phyloP scores from a whole-genome alignment of 1,139 yeast genomes.

The Hyphopichia khmerensis region DNA sequence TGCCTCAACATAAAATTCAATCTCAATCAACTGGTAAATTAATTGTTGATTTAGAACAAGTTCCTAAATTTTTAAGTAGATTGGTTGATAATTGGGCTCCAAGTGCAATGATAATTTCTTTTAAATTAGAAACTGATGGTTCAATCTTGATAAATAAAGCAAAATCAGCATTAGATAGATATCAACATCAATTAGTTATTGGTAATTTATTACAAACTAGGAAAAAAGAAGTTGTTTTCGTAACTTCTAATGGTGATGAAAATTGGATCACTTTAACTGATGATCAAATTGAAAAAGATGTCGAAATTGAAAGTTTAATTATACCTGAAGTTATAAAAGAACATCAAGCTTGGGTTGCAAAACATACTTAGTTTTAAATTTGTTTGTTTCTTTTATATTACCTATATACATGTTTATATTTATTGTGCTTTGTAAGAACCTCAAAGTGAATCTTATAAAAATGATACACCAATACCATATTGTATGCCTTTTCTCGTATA shows the following conservation, averaged over 20 bases:
- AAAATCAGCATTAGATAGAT: conserved; percentile 71
- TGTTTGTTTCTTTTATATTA: background rate
- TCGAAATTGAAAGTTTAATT: conserved; percentile 73
- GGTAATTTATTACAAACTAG: conserved; percentile 92
- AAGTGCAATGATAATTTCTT: conserved; percentile 89
- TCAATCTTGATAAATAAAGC: conserved; percentile 73
- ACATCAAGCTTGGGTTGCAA: conserved; percentile 61
- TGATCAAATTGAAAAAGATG: conserved; percentile 33
- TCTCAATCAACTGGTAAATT: conserved; percentile 70
- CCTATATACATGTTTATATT: background rate
- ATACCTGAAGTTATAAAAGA: conserved; percentile 68
- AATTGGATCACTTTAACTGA: conserved; percentile 54
- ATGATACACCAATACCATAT: conserved; percentile 88
- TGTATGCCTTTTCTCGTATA: conserved; percentile 81
- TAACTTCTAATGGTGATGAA: conserved; percentile 46
- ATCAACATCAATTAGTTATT: conserved; percentile 90
- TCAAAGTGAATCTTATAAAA: too few relatives aligned
- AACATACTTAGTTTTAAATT: background rate
- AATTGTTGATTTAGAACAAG: conserved; percentile 86
- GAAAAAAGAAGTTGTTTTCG: conserved; percentile 85
- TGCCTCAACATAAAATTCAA: conserved; percentile 94
- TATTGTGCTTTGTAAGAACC: too few relatives aligned
- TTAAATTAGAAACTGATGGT: conserved; percentile 89
- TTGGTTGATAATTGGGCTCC: conserved; percentile 96
- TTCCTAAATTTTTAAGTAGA: conserved; percentile 87